Percentiles rank a stretch among this genome's conserved stretches.
These are phyloP conservation scores for Tilletia indica DNA, from an alignment of 1,284 basidiomycete genomes.

Conservation along the genomic window DNA sequence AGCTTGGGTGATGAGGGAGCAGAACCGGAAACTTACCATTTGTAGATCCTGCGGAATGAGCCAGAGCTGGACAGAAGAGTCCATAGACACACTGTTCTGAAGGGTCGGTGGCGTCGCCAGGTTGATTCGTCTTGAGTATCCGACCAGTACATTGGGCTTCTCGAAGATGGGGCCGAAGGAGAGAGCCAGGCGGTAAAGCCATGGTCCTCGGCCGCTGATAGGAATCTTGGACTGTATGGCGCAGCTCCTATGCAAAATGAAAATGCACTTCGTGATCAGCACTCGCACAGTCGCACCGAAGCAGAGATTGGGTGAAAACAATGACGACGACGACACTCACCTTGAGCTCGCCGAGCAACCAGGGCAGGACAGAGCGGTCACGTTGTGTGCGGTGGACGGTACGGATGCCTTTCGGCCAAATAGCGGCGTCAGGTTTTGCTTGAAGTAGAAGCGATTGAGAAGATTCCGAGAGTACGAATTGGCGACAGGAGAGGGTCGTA, in stretches of 20 bases:
- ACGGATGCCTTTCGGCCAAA: conserved; percentile 32
- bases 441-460: conserved; percentile 33
- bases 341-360: conserved; percentile 30
- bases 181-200: conserved; percentile 39
- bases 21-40: conserved; percentile 5
- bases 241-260: conserved; percentile 29
- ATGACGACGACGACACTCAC: neutral
- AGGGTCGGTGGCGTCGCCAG: conserved; percentile 30
- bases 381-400: conserved; percentile 40
- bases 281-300: neutral
- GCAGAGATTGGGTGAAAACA: neutral
- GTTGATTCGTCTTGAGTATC: conserved; percentile 38
- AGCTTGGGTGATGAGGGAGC: too few relatives aligned
- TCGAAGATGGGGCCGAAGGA: conserved; percentile 39
- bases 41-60: neutral
- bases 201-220: conserved; percentile 36
- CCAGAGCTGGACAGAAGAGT: too few relatives aligned
- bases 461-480: too few relatives aligned
- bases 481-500: too few relatives aligned
- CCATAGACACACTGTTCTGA: neutral
- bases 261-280: neutral
- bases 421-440: conserved; percentile 35
- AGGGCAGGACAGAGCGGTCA: conserved; percentile 32
- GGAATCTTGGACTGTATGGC: conserved; percentile 34
- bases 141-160: conserved; percentile 27